phyloP scores from a whole-genome alignment of 2,329 filamentous ascomycete genomes.

The Chaetothyriales sp. region DNA sequence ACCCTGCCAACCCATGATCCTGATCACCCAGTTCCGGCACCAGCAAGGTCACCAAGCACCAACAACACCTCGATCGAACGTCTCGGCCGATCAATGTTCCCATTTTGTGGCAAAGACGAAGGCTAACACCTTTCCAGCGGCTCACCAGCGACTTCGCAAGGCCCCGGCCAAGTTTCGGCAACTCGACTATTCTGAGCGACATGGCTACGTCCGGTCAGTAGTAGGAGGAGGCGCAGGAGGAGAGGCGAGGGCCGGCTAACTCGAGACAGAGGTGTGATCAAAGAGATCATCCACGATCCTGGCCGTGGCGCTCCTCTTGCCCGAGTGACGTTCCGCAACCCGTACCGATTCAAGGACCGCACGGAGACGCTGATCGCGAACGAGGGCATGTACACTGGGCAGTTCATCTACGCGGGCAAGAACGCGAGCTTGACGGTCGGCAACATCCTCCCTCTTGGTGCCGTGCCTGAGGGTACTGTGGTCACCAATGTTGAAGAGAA shows the following conservation, averaged over 20 bases:
- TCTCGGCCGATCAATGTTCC: background rate
- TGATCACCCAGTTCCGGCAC: background rate
- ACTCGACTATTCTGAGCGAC: slow-evolving; percentile 91
- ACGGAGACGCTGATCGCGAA: slow-evolving; percentile 99
- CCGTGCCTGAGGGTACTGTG: slow-evolving; percentile 97
- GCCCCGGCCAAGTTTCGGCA: slow-evolving; percentile 77
- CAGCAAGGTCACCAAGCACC: slow-evolving; percentile 1
- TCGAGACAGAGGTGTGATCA: slow-evolving; percentile 87
- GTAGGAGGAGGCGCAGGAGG: background rate
- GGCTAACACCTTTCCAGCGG: background rate
- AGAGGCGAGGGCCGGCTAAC: background rate
- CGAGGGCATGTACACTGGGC: slow-evolving; percentile 99
- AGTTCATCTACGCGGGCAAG: slow-evolving; percentile 99
- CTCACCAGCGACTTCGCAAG: background rate
- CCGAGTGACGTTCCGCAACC: slow-evolving; percentile 91
- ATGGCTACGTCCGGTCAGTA: slow-evolving; percentile 42
- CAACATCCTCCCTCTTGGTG: slow-evolving; percentile 88
- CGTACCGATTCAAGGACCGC: slow-evolving; percentile 94
- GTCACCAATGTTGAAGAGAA: slow-evolving; percentile 99
- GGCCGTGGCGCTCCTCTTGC: slow-evolving; percentile 96
- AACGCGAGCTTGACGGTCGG: slow-evolving; percentile 92
- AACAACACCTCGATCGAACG: background rate
- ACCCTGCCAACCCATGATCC: background rate
- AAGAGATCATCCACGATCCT: slow-evolving; percentile 98
- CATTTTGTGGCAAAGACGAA: background rate